Percentiles rank a stretch among this genome's conserved stretches.
Evolutionary conservation across 441 rosid genomes (phyloP).

Genomic region (Jatropha podagrica): DNA sequence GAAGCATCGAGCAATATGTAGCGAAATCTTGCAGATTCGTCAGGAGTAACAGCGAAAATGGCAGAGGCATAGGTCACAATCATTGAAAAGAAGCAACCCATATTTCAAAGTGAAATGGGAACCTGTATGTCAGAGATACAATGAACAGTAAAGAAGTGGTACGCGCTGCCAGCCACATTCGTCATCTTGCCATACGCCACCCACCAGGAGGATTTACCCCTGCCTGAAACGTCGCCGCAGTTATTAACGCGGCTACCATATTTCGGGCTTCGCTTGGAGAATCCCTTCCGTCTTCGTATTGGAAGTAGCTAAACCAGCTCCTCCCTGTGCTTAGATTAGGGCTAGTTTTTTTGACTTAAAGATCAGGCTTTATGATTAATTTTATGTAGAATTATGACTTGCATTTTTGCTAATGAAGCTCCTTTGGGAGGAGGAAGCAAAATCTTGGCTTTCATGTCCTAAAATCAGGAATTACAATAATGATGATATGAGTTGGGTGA

Average conservation of each 20-base stretch:
- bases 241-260: conserved; percentile 14
- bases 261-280: not conserved
- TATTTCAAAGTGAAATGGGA: conserved; percentile 32
- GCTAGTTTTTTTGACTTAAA: too few species aligned
- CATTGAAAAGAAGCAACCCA: conserved; percentile 25
- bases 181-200: conserved; percentile 18
- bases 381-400: too few species aligned
- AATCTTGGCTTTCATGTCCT: too few species aligned
- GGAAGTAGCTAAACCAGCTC: conserved; percentile 10
- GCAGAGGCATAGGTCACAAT: conserved; percentile 9
- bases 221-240: conserved; percentile 10
- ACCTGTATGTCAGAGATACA: conserved; percentile 5
- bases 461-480: too few species aligned
- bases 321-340: not conserved
- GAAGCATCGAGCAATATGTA: not conserved
- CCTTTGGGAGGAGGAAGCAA: too few species aligned
- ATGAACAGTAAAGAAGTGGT: conserved; percentile 2
- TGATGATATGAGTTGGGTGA: too few species aligned
- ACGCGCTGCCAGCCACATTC: not conserved
- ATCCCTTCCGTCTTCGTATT: not conserved
- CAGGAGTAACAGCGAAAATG: conserved; percentile 16
- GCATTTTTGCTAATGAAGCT: too few species aligned
- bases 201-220: conserved; percentile 11
- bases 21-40: conserved; percentile 6
- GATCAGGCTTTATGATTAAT: too few species aligned